These are phyloP conservation scores for Larix kaempferi DNA, from an alignment of 75 land plant species.

Conservation along the genomic window DNA sequence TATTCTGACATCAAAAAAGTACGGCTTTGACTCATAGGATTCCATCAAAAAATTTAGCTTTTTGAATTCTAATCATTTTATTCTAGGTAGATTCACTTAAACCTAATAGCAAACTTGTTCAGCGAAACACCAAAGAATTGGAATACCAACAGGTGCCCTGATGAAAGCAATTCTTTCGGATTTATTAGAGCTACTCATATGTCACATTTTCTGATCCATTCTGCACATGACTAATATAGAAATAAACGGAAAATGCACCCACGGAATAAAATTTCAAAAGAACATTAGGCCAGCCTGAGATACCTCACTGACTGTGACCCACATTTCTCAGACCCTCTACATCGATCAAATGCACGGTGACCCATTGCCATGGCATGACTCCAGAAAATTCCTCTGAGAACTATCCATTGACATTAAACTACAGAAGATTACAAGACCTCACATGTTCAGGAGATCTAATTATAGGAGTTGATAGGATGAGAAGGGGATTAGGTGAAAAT, in stretches of 20 bases:
- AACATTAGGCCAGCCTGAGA: background rate
- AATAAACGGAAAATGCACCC: background rate
- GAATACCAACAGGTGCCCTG: background rate
- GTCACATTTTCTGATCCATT: background rate
- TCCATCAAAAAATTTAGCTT: background rate
- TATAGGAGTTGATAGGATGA: too few relatives aligned
- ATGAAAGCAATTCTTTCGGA: constrained; percentile 3
- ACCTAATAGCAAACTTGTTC: background rate
- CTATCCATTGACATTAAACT: background rate
- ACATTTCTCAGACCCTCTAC: background rate
- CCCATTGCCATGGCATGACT: too few relatives aligned
- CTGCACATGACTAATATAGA: background rate
- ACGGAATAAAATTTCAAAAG: background rate
- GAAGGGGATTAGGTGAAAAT: too few relatives aligned
- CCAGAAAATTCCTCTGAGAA: too few relatives aligned
- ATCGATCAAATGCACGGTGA: background rate
- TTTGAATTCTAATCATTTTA: background rate
- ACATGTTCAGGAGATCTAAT: background rate
- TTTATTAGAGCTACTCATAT: background rate
- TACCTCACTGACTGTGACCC: background rate
- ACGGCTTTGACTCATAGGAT: background rate
- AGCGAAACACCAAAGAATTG: background rate
- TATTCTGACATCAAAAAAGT: background rate
- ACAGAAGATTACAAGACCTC: background rate
- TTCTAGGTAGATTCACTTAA: background rate